Conservation (phyloP, 805 yeast species). For the Candida ovalis region DNA sequence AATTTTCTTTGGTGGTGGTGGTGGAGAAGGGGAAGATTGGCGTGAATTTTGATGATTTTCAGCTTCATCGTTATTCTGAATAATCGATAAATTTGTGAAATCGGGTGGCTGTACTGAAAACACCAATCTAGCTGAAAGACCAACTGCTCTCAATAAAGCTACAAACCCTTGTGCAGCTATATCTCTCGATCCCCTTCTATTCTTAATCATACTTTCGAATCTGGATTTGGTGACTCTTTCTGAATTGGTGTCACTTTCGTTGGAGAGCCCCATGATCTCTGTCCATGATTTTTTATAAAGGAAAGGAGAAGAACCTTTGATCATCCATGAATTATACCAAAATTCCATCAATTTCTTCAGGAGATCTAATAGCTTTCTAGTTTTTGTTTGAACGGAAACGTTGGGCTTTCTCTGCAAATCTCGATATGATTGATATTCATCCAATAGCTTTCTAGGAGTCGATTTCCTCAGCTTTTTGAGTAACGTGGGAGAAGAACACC, state of each 20-base stretch:
- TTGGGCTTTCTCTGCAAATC: slow-evolving; percentile 15
- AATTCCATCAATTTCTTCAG: slow-evolving; percentile 59
- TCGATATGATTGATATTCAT: slow-evolving; percentile 37
- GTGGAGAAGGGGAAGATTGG: slow-evolving; percentile 1
- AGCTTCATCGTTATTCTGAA: slow-evolving; percentile 8
- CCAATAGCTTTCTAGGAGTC: slow-evolving; percentile 45
- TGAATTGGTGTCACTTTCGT: slow-evolving; percentile 18
- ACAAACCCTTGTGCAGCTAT: slow-evolving; percentile 86
- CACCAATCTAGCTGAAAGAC: slow-evolving; percentile 68
- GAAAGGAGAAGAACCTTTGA: slow-evolving; percentile 45
- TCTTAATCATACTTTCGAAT: slow-evolving; percentile 41
- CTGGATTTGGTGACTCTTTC: slow-evolving; percentile 33
- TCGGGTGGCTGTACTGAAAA: slow-evolving; percentile 92
- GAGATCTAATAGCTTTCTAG: slow-evolving; percentile 74
- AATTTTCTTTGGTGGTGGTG: slow-evolving; percentile 5
- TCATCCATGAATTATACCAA: slow-evolving; percentile 42
- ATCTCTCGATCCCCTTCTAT: slow-evolving; percentile 69
- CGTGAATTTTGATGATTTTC: slow-evolving; percentile 15
- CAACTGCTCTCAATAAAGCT: slow-evolving; percentile 64
- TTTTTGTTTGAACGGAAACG: slow-evolving; percentile 37
- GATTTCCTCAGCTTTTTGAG: slow-evolving; percentile 37
- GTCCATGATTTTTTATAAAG: slow-evolving; percentile 45
- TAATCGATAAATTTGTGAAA: slow-evolving; percentile 43
- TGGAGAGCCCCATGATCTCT: slow-evolving; percentile 34
- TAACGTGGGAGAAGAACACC: slow-evolving; percentile 58